Evolutionary conservation across 2,329 filamentous ascomycete species (phyloP), one percentile per base, ranked within the genome.

Genomic region (Bipolaris victoriae): DNA sequence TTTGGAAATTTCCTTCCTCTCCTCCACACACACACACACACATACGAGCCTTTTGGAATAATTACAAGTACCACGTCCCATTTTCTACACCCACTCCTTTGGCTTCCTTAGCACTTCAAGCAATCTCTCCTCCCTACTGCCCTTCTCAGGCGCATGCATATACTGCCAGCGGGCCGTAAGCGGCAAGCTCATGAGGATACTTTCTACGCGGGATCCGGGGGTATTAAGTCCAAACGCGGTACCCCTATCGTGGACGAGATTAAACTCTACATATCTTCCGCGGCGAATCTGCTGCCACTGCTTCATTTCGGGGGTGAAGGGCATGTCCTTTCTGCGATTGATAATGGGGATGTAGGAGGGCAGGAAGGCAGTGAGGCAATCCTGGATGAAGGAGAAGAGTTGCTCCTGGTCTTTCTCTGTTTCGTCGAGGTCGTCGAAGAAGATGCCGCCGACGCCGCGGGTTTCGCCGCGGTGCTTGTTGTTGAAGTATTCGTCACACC

Each of bases 221-320:
- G 94, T 97, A 72, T 95, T 95, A 62, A 99, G 81, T 1, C 95
- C 95, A 77, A 99, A 99, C 7, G 90, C 88, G 2, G 95, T 99
- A 2, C 95, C 95, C 24, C 95, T 87, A 79, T 99, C 95, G 78
- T 99, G 93, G 54, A 99, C 92, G 36, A 99, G 84, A 79, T 99
- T 99, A 79, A 99, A 99, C 79, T 99, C 95, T 62, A 99, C 95
- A 75, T 99, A 99, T 70, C 92, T 85, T n/a, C 95, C 95, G 64
- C 95, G 83, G 48, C 95, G 86, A 61, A 99, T 83, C 81, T 98
- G 95, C 80, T 99, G 95, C 95, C 95, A 99, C 64, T 91, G 87
- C 82, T 97, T 97, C 80, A 97, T 90, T 66, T 88, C 83, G 46
- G 90, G 88, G 0, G 87, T 93, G 70, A 87, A 99, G 0, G 91